Percentiles rank a stretch among this genome's conserved stretches.
phyloP scores from a whole-genome alignment of 129 eudicot species.

The Mikania micrantha region DNA sequence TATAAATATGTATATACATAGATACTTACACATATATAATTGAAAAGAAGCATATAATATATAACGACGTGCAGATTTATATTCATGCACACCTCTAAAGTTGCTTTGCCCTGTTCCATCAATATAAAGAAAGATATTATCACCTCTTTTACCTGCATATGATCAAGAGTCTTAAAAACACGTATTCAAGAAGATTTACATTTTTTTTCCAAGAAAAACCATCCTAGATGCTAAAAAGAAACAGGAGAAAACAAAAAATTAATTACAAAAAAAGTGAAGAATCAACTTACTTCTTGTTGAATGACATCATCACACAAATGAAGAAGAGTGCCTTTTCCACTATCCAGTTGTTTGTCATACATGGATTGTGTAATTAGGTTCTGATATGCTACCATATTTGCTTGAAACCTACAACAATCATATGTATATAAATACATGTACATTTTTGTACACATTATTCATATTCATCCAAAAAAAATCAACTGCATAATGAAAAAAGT shows the following conservation, averaged over 20 bases:
- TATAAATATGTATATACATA: too few species aligned
- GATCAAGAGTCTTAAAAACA: not conserved
- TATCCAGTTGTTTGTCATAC: conserved; percentile 97
- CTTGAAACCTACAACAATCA: conserved; percentile 66
- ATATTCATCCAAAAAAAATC: not conserved
- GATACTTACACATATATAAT: not conserved
- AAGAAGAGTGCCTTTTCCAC: conserved; percentile 99
- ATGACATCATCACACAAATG: conserved; percentile 97
- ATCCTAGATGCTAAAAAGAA: not conserved
- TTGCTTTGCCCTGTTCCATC: conserved; percentile 95
- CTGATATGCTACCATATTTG: conserved; percentile 78
- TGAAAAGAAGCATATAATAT: not conserved
- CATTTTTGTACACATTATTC: not conserved
- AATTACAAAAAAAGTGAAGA: too few species aligned
- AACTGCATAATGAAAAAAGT: conserved; percentile 5
- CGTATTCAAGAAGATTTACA: not conserved
- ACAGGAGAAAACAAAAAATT: not conserved
- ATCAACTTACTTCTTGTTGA: conserved; percentile 98
- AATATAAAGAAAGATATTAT: conserved; percentile 73
- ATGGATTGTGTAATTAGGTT: conserved; percentile 88
- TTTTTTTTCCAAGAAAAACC: not conserved
- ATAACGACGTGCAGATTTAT: not conserved
- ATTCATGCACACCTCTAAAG: conserved; percentile 46
- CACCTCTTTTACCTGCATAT: conserved; percentile 85
- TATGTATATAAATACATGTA: not conserved